These are phyloP conservation scores for Gryganskiella cystojenkinii DNA, from an alignment of 192 early-diverging fungal species.

Conservation along the genomic window DNA sequence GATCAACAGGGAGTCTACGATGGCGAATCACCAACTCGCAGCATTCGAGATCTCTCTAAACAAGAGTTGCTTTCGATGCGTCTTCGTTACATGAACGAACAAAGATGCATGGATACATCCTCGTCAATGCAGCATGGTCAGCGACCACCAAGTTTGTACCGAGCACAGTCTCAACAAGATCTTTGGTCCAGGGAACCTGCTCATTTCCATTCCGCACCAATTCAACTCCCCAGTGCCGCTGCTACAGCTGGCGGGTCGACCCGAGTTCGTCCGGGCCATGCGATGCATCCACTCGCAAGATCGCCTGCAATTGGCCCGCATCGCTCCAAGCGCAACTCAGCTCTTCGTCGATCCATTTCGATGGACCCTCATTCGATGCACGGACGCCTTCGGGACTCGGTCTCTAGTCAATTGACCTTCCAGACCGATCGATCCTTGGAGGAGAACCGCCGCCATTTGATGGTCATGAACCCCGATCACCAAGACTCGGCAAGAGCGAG, in stretches of 20 bases:
- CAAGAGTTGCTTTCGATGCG: slow-evolving; percentile 20
- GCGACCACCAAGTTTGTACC: not conserved
- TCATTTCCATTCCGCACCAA: not conserved
- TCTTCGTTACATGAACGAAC: slow-evolving; percentile 24
- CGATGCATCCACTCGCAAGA: not conserved
- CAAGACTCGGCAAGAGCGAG: slow-evolving; percentile 31
- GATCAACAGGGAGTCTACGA: slow-evolving; percentile 9
- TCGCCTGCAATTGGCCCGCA: not conserved
- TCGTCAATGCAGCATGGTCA: slow-evolving; percentile 8
- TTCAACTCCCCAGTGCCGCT: not conserved
- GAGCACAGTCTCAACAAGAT: slow-evolving; percentile 27
- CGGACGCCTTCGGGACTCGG: slow-evolving; percentile 10
- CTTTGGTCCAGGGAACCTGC: not conserved
- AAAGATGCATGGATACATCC: too few relatives aligned
- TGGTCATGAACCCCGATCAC: slow-evolving; percentile 23
- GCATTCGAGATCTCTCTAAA: slow-evolving; percentile 20
- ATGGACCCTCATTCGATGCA: slow-evolving; percentile 11
- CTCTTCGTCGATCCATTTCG: slow-evolving; percentile 29
- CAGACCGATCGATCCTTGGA: slow-evolving; percentile 20
- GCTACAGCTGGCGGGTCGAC: too few relatives aligned
- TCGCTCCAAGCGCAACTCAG: slow-evolving; percentile 20
- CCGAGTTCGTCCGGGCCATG: too few relatives aligned
- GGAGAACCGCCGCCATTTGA: slow-evolving; percentile 15
- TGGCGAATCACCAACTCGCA: slow-evolving; percentile 10
- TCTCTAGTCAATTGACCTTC: slow-evolving; percentile 11